Conservation (phyloP, 2,329 filamentous ascomycete species). For the Alternaria arbusti region DNA sequence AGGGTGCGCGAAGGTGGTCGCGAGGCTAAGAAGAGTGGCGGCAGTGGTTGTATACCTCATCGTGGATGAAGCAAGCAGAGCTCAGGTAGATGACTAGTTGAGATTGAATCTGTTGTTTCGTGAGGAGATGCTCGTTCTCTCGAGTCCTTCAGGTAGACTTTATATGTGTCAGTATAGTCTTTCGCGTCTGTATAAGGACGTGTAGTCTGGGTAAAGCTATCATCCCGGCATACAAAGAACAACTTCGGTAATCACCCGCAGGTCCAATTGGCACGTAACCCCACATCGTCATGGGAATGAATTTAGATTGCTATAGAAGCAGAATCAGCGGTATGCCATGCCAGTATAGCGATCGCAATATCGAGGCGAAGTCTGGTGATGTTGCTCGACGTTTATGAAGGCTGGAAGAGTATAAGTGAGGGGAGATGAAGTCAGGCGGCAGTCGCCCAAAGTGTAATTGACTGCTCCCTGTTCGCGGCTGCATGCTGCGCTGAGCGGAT, state of each 20-base stretch:
- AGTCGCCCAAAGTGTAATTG: not conserved
- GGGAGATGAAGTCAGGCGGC: not conserved
- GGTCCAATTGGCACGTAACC: not conserved
- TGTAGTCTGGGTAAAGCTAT: not conserved
- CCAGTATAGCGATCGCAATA: not conserved
- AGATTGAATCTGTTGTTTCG: not conserved
- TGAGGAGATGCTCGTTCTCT: not conserved
- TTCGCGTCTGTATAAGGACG: too few relatives aligned
- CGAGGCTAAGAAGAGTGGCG: conserved; percentile 9
- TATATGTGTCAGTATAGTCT: not conserved
- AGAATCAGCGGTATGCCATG: not conserved
- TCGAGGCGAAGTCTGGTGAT: not conserved
- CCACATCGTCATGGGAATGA: not conserved
- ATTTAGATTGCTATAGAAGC: not conserved
- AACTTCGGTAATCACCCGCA: not conserved
- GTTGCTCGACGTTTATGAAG: not conserved
- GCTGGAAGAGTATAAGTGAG: not conserved
- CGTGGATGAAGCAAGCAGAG: not conserved
- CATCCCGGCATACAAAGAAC: not conserved
- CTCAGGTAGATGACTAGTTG: not conserved
- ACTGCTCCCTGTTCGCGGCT: not conserved
- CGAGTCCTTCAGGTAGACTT: not conserved
- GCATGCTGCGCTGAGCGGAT: not conserved
- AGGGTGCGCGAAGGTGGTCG: conserved; percentile 12
- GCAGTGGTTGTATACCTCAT: conserved; percentile 8